Evolutionary conservation across 306 rosid species (phyloP).

Genomic region (Cucumis cinereus): DNA sequence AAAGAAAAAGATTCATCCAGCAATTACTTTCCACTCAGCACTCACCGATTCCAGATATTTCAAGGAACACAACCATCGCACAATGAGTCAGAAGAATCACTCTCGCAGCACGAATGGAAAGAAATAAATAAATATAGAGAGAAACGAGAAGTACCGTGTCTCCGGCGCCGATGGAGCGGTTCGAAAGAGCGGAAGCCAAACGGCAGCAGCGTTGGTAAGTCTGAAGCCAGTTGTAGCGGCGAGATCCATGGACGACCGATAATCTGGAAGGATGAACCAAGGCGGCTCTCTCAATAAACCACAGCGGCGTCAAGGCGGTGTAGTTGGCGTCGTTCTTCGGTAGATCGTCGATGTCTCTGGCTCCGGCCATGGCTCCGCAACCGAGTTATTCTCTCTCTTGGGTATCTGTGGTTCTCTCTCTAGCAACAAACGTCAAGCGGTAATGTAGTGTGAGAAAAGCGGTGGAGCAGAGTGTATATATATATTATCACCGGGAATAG

Average conservation of each 20-base stretch:
- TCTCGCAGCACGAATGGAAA: background rate
- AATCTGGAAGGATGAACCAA: conserved; percentile 55
- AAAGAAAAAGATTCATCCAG: background rate
- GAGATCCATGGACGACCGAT: conserved; percentile 70
- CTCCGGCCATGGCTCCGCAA: conserved; percentile 13
- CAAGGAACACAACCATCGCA: background rate
- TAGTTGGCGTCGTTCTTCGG: conserved; percentile 79
- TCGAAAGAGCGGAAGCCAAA: conserved; percentile 68
- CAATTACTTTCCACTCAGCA: background rate
- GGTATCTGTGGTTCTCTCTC: background rate
- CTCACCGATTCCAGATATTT: background rate
- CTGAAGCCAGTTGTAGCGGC: conserved; percentile 62
- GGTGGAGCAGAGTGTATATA: background rate
- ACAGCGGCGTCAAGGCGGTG: conserved; percentile 75
- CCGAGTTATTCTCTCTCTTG: background rate
- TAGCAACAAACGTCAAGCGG: background rate
- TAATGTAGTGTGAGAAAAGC: background rate
- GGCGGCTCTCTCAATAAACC: conserved; percentile 85
- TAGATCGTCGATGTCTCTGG: conserved; percentile 61
- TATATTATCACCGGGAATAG: background rate
- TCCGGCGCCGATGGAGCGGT: conserved; percentile 52
- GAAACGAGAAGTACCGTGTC: conserved; percentile 29
- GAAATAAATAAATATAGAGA: background rate
- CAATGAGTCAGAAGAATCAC: background rate
- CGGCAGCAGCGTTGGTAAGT: conserved; percentile 80